These are phyloP conservation scores for Pleoardoris graminearum DNA, from an alignment of 2,329 filamentous ascomycete species.

Conservation along the genomic window DNA sequence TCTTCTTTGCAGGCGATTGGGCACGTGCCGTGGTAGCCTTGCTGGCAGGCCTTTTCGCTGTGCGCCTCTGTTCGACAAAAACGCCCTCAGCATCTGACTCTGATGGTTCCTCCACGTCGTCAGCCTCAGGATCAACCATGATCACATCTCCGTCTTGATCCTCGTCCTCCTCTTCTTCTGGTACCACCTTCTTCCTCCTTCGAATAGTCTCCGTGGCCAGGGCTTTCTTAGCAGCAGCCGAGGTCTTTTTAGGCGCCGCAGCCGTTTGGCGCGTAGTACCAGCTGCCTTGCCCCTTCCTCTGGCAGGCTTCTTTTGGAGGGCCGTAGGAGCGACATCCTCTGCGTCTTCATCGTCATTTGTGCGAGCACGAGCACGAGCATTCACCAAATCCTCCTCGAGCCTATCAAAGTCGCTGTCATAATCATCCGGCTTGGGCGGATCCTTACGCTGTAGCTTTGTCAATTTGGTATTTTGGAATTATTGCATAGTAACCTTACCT, in stretches of 20 bases:
- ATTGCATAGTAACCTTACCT: slow-evolving; percentile 12
- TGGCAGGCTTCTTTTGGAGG: slow-evolving; percentile 45
- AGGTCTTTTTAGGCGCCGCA: slow-evolving; percentile 35
- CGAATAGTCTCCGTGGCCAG: slow-evolving; percentile 41
- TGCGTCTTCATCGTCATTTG: slow-evolving; percentile 54
- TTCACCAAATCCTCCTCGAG: slow-evolving; percentile 76
- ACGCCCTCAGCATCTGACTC: slow-evolving; percentile 51
- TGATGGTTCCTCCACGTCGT: slow-evolving; percentile 44
- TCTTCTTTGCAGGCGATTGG: slow-evolving; percentile 36
- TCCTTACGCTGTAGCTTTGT: slow-evolving; percentile 50
- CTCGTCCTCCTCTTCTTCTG: slow-evolving; percentile 51
- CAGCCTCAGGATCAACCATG: slow-evolving; percentile 47
- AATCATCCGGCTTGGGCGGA: slow-evolving; percentile 72
- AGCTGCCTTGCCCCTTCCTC: slow-evolving; percentile 53
- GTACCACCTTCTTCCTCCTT: slow-evolving; percentile 48
- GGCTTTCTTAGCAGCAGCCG: slow-evolving; percentile 42
- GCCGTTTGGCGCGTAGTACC: slow-evolving; percentile 37
- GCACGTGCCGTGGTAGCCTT: slow-evolving; percentile 24
- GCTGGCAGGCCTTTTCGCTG: slow-evolving; percentile 25
- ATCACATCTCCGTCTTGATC: slow-evolving; percentile 44
- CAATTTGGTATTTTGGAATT: slow-evolving; percentile 18
- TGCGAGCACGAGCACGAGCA: slow-evolving; percentile 60
- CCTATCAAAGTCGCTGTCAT: slow-evolving; percentile 90
- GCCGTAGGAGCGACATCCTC: slow-evolving; percentile 40
- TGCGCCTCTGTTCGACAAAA: slow-evolving; percentile 42